phyloP scores from a whole-genome alignment of 805 yeast genomes.

The Sungouiella thailandica region DNA sequence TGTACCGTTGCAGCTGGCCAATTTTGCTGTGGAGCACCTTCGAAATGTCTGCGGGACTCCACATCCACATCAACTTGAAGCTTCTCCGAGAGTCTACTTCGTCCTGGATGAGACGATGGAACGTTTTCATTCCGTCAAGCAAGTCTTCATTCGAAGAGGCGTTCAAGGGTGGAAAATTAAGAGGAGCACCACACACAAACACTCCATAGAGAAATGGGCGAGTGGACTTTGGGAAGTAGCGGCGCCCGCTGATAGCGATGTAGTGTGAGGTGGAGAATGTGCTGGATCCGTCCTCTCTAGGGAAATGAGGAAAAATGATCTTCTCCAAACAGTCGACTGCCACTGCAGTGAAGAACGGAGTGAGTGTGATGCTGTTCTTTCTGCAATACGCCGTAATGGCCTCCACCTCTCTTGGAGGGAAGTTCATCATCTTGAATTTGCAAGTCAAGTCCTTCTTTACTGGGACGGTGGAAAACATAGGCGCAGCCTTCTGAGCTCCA shows the following conservation, averaged over 20 bases:
- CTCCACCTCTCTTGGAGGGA: conserved; percentile 10
- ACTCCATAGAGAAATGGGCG: conserved; percentile 4
- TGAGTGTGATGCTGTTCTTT: conserved; percentile 14
- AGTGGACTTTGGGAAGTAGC: conserved; percentile 5
- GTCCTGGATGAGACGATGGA: conserved; percentile 2
- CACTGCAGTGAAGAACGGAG: conserved; percentile 16
- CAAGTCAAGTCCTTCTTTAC: conserved; percentile 2
- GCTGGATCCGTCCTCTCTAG: background rate
- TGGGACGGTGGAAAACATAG: conserved; percentile 2
- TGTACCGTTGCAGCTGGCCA: conserved; percentile 2
- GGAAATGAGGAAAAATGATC: conserved; percentile 3
- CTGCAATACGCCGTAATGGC: conserved; percentile 11
- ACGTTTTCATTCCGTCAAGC: background rate
- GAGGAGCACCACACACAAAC: conserved; percentile 6
- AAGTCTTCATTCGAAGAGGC: conserved; percentile 2
- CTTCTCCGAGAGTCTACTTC: conserved; percentile 2
- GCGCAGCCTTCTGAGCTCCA: background rate
- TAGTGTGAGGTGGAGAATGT: conserved; percentile 5
- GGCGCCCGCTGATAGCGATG: conserved; percentile 8
- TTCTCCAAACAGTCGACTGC: conserved; percentile 11
- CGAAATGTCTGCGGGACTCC: conserved; percentile 4
- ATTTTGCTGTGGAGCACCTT: conserved; percentile 1
- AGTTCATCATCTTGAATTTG: conserved; percentile 6
- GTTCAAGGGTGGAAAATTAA: conserved; percentile 3
- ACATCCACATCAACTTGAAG: conserved; percentile 3